Evolutionary conservation across 1,284 basidiomycete species (phyloP), one percentile per base, ranked within the genome.

Genomic region (Malassezia pachydermatis): DNA sequence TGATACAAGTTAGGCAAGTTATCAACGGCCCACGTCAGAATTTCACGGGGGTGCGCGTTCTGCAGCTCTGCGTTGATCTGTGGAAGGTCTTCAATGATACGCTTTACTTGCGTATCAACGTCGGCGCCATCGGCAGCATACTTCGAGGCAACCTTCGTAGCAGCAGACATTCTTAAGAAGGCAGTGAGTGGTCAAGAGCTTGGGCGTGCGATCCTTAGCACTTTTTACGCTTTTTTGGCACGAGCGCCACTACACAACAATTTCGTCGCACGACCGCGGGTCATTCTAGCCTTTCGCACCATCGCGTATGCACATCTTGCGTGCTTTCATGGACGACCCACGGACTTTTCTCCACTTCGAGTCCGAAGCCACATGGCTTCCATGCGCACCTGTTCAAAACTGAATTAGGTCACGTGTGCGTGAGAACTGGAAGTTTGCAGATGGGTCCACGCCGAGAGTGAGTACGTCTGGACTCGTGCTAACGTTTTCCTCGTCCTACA

Each of bases 1-100:
- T 71, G 68, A 47, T 68, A 71, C 24, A 71, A 61, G 14, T 62
- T 57, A 10, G 68, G 67, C 11, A 71, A 55, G 54, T 68, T 65
- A 56, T 71, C 65, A 43, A 71, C 62, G 25, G 68, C 57, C 68
- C 68, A 71, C 13, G 58, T 56, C 44, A 71, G 53, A 45, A 71
- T 70, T 35, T 70, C 60, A 22, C 51, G 29, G 2, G 68, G 68
- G 36, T 54, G 54, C 17, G 68, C 63, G 33, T 68, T 55, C 32
- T 59, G 58, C 23, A 71, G 57, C 33, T 62, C 55, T 35, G 51
- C 51, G 53, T 71, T 71, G 60, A 71, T 67, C 41, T 54, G 50
- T 32, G 55, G 55, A 23, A 70, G 55, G 47, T 65, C 46, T 9
- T 20, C 35, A 32, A 52, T 42, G 33, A 52, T 42, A 16, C 50